Evolutionary conservation across 768 basidiomycete species (phyloP), one percentile per base, ranked within the genome.

Genomic region (Psilocybe sp.): DNA sequence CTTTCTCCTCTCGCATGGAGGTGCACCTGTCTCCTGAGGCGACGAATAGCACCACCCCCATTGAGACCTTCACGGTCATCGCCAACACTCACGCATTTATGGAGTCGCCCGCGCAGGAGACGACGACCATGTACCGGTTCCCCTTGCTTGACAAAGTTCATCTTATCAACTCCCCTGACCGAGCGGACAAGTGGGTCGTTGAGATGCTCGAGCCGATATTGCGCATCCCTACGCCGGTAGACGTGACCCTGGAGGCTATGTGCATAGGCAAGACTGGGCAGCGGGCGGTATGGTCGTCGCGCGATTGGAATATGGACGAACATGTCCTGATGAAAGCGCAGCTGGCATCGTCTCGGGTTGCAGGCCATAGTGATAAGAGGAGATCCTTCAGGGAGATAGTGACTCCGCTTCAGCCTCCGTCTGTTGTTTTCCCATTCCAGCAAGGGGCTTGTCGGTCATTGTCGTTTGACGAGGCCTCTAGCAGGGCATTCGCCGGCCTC

Each of bases 401-500:
- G 11, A 67, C 66, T 20, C 63, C 69, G 14, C 63, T 84, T 33
- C 63, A 82, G 40, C 76, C 78, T 0, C 61, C 67, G 9, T 68
- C 78, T 53, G 66, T 76, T 11, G 72, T 75, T 1, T 63, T 84
- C 35, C 82, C 82, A 0, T 81, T 85, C 47, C 69, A 73, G 53
- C 69, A 75, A 14, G 64, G 70, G 19, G 67, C 68, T 23, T 76
- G 74, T 47, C 70, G 71, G 33, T 71, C 72, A 0, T 61, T 84
- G 23, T 73, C 73, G 3, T 80, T 85, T 47, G 80, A 85, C 47
- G 84, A 85, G 56, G 66, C 72, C 4, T 73, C 73, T 2, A 81
- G 83, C 31, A 68, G 72, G 28, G 65, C 85, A 31, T 77, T 69
- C 57, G 60, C 82, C 12, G 76, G 74, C 9, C 62, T 84, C 12